Base-by-base conservation (phyloP, 257 asterid genomes). In the Pogostemon cablin region DNA sequence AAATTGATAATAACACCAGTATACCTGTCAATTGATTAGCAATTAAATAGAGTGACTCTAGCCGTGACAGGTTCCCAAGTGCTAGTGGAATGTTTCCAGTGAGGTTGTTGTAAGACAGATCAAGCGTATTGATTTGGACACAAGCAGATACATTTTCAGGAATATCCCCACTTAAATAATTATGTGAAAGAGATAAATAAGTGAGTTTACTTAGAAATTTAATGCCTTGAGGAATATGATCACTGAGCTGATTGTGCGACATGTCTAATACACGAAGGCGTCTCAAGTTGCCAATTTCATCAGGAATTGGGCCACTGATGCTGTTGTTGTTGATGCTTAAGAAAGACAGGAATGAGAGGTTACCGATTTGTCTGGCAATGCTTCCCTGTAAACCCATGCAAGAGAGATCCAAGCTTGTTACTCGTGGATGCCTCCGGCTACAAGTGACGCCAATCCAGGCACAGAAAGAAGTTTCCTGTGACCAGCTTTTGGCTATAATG, bases 381-480 rank as follows among this genome's bases (percentile, higher is more conserved):
- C 2, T 66, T 34, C 61, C 71, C 37, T 1, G 54, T 3, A 60
- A 38, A 2, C 48, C 65, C 65, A 60, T 60, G 6, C 3, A 4
- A 6, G 65, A 60, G 6, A 60, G 71, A 48, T 66, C 3, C 3
- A 66, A 7, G n/a, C n/a, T 10, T 9, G 35, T 66, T 2, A 63
- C 71, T 41, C 77, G 42, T 6, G 8, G 11, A 7, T n/a, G 32
- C 65, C 47, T 38, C 2, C 8, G 59, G 47, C 77, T 15, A 3
- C 77, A 72, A n/a, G 37, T 62, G 54, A 72, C 43, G 9, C 71
- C 77, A 15, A 40, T 49, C 76, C 64, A 72, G 0, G 12, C 10
- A 5, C 70, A 72, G 8, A 62, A 37, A 0, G 62, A 40, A 35
- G 69, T 62, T 8, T 6, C 38, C 2, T 39, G 41, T 0, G 75